These are phyloP conservation scores for Zasmidium angulare DNA, from an alignment of 2,329 filamentous ascomycete species.

Conservation along the genomic window DNA sequence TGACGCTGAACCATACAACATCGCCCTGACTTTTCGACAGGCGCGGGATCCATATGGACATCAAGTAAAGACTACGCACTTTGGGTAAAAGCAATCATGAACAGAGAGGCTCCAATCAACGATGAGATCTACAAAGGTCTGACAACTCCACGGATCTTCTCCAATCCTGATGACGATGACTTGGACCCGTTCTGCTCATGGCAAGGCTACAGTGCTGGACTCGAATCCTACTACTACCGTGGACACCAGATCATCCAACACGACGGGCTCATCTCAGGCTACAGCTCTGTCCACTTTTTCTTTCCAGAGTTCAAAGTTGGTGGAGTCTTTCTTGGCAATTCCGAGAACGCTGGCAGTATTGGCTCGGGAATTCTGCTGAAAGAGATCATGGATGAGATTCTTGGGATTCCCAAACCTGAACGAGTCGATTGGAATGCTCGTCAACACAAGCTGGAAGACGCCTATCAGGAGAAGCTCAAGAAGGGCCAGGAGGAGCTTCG, in stretches of 20 bases:
- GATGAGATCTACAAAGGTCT: constrained; percentile 27
- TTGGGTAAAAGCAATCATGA: constrained; percentile 34
- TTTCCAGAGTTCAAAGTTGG: constrained; percentile 32
- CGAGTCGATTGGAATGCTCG: constrained; percentile 21
- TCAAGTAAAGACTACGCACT: constrained; percentile 34
- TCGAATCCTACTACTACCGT: constrained; percentile 32
- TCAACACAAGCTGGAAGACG: constrained; percentile 1
- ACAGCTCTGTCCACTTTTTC: constrained; percentile 29
- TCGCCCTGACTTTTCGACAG: background rate
- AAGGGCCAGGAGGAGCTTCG: constrained; percentile 5
- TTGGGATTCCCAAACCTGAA: constrained; percentile 20
- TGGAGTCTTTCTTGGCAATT: constrained; percentile 33
- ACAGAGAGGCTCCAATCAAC: constrained; percentile 29
- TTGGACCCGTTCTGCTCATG: constrained; percentile 26
- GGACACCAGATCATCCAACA: constrained; percentile 33
- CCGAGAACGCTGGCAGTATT: constrained; percentile 15
- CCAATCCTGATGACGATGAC: constrained; percentile 19
- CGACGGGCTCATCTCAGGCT: constrained; percentile 32
- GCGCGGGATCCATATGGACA: constrained; percentile 44
- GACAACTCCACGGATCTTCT: constrained; percentile 27
- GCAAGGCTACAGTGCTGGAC: constrained; percentile 28
- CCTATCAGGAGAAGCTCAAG: constrained; percentile 7
- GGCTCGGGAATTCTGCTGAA: constrained; percentile 19
- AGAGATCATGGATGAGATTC: constrained; percentile 29
- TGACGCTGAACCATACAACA: no score